A percentile compares a stretch with the other conserved stretches of the same genome.
Evolutionary conservation across 2,329 filamentous ascomycete genomes (phyloP).

Genomic region (Lasiodiplodia hormozganensis): DNA sequence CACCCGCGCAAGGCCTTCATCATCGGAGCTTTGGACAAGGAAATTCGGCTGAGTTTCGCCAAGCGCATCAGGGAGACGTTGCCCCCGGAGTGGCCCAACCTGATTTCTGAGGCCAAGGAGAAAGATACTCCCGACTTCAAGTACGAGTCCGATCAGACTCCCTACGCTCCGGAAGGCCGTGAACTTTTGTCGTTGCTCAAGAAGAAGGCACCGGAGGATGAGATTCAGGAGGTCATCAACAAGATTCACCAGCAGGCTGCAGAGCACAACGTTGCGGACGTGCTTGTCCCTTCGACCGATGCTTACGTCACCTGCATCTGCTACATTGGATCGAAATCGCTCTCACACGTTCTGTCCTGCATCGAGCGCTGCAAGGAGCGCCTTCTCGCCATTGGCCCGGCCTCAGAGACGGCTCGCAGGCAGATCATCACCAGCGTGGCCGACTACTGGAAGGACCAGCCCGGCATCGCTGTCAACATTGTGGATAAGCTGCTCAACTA

Average conservation of each 20-base stretch:
- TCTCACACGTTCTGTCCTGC: constrained; percentile 93
- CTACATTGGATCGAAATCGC: constrained; percentile 91
- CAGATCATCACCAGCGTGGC: constrained; percentile 93
- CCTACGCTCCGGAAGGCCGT: constrained; percentile 83
- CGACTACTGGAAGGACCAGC: constrained; percentile 91
- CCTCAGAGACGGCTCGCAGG: constrained; percentile 75
- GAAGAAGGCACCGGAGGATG: constrained; percentile 83
- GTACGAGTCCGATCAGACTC: constrained; percentile 75
- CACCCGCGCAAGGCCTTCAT: constrained; percentile 96
- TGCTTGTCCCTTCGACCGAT: constrained; percentile 85
- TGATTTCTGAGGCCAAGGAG: constrained; percentile 88
- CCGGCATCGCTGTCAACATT: constrained; percentile 89
- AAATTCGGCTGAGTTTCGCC: constrained; percentile 94
- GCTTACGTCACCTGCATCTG: constrained; percentile 94
- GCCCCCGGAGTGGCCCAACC: constrained; percentile 77
- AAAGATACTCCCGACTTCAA: constrained; percentile 97
- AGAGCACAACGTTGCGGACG: constrained; percentile 72
- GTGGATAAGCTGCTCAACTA: constrained; percentile 98
- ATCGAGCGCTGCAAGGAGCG: constrained; percentile 95
- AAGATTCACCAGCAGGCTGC: constrained; percentile 81
- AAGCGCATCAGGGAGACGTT: constrained; percentile 95
- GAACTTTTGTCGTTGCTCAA: constrained; percentile 80
- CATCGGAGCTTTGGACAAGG: constrained; percentile 88
- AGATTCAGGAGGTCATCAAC: constrained; percentile 82
- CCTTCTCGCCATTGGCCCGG: constrained; percentile 77